Base-by-base conservation (phyloP, 176 grass and related monocot genomes). In the Ensete glaucum region DNA sequence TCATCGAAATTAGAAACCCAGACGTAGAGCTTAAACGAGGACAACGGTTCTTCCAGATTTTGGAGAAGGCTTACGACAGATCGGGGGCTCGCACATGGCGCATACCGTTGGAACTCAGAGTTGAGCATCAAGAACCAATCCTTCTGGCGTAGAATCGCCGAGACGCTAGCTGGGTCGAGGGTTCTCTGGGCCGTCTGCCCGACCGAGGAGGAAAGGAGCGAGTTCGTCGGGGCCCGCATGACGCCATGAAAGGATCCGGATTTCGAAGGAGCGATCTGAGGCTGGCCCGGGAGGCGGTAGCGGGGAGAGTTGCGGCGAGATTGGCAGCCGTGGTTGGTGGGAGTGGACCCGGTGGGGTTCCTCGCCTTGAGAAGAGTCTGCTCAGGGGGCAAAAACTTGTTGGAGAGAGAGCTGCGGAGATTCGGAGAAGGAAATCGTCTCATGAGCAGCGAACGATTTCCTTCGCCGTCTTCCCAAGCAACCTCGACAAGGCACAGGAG, bases 1-100 rank as follows among this genome's bases (percentile, higher is more conserved):
- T 56, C 16, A 11, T 88, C 81, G 75, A 83, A 92, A 79, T 81
- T 82, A 67, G 89, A 85, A 64, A 86, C 78, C 92, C 92, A 96
- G 9, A 92, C 72, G 80, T 86, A 96, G 54, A 96, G 81, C 75
- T 88, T 90, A 51, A 96, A 78, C 50, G 78, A 81, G 54, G 80
- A 75, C 5, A 77, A 71, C 14, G 89, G 87, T 48, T 80, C 80
- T 75, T 80, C 73, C 13, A 53, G 52, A 53, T 80, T 80, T 53
- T 53, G 88, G 48, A 96, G 25, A 56, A 76, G 69, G 20, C 84
- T 86, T 52, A 87, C 84, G 9, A 87, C 83, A 52, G 87, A 77
- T 21, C 80, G 80, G 43, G 84, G 87, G 83, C 81, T 73, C 51
- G 89, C 60, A 1, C 19, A 53, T 27, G 23, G 59, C 15, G 77